phyloP scores from a whole-genome alignment of 768 basidiomycete genomes.

The Agrocybe chaxingu region DNA sequence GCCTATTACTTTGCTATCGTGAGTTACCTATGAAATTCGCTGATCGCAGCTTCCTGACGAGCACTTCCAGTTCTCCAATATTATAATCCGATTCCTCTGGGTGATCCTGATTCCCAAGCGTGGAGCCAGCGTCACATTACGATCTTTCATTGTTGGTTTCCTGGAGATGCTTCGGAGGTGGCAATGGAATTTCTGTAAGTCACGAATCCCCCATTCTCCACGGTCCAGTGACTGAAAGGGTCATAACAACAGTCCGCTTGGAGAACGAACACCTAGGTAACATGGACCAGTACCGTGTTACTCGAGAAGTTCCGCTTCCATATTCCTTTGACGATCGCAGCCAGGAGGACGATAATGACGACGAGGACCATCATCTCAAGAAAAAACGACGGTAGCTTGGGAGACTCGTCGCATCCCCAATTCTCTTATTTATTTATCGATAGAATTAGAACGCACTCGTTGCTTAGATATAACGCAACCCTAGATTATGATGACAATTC shows the following conservation, averaged over 20 bases:
- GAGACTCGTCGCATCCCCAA: neutral
- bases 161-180: constrained; percentile 78
- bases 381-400: constrained; percentile 2
- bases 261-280: constrained; percentile 89
- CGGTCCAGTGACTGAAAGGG: neutral
- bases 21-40: constrained; percentile 14
- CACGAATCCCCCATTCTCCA: neutral
- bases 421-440: neutral
- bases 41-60: neutral
- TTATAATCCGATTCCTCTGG: constrained; percentile 80
- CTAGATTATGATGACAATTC: neutral
- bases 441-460: neutral
- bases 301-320: constrained; percentile 80
- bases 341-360: constrained; percentile 43
- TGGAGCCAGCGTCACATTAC: constrained; percentile 46
- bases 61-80: constrained; percentile 59
- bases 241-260: constrained; percentile 23
- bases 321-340: constrained; percentile 59
- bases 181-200: constrained; percentile 91
- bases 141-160: constrained; percentile 64
- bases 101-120: constrained; percentile 64
- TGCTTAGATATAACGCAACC: too few relatives aligned
- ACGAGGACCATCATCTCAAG: constrained; percentile 18
- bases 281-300: constrained; percentile 88
- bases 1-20: constrained; percentile 81